Evolutionary conservation across 805 yeast species (phyloP).

Genomic region (Pichia rugopelliculosa): DNA sequence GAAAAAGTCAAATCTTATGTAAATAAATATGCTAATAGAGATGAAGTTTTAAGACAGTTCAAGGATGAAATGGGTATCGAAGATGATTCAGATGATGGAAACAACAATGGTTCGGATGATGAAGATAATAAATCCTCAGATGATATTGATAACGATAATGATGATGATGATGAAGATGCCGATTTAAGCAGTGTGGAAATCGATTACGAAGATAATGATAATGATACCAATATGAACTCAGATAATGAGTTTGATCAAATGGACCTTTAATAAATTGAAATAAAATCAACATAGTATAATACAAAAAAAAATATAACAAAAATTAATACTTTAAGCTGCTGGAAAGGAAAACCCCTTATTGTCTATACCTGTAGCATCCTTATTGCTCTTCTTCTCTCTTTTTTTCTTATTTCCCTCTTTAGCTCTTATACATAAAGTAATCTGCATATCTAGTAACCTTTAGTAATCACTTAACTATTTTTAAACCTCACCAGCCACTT

Average conservation of each 20-base stretch:
- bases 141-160: constrained; percentile 18
- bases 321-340: too few relatives aligned
- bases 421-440: not conserved
- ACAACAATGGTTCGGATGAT: constrained; percentile 17
- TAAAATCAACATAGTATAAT: not conserved
- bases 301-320: too few relatives aligned
- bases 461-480: not conserved
- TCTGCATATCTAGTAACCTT: not conserved
- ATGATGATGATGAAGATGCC: constrained; percentile 13
- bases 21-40: constrained; percentile 51
- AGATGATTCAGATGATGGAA: constrained; percentile 9
- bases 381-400: not conserved
- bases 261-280: not conserved
- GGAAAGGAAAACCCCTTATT: too few relatives aligned
- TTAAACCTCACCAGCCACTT: not conserved
- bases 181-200: constrained; percentile 4
- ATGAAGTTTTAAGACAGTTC: constrained; percentile 22
- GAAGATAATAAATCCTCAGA: constrained; percentile 12
- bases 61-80: constrained; percentile 17
- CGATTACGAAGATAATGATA: not conserved
- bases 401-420: not conserved
- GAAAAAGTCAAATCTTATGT: constrained; percentile 70
- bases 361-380: not conserved
- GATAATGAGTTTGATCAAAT: not conserved
- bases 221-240: not conserved